Conservation (phyloP, 2,329 filamentous ascomycete genomes). For the Pyrenophora teres region DNA sequence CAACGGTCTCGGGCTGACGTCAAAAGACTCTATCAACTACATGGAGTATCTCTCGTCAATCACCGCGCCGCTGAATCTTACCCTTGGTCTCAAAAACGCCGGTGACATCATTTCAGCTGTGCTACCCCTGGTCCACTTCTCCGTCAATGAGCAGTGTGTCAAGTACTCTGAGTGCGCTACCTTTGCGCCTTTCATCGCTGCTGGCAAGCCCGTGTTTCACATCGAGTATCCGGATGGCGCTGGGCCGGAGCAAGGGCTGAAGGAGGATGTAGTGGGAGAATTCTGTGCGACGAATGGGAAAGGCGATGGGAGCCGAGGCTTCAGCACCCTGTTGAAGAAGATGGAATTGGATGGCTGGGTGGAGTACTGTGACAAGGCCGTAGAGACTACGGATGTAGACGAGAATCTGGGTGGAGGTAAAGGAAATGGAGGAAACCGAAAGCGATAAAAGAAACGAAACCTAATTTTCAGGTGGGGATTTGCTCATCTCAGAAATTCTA, state of each 20-base stretch:
- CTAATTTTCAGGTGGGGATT: too few relatives aligned
- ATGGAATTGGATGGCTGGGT: constrained; percentile 68
- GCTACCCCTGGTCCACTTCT: constrained; percentile 63
- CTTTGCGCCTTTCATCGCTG: constrained; percentile 63
- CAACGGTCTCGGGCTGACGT: constrained; percentile 65
- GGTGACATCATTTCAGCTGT: constrained; percentile 61
- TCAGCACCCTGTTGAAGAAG: constrained; percentile 70
- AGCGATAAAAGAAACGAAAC: too few relatives aligned
- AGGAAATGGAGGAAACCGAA: too few relatives aligned
- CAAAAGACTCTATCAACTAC: constrained; percentile 62
- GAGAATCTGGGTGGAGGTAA: constrained; percentile 6
- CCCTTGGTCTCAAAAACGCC: constrained; percentile 72
- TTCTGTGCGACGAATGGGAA: constrained; percentile 49
- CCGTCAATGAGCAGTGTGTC: constrained; percentile 72
- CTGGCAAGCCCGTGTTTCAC: constrained; percentile 71
- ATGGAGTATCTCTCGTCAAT: constrained; percentile 64
- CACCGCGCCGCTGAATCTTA: constrained; percentile 60
- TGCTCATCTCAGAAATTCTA: too few relatives aligned
- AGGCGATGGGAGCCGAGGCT: constrained; percentile 54
- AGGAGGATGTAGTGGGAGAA: constrained; percentile 37
- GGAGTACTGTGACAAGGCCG: constrained; percentile 56
- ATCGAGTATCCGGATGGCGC: constrained; percentile 69
- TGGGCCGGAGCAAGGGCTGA: constrained; percentile 33
- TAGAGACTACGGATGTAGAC: constrained; percentile 30
- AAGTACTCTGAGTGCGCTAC: constrained; percentile 63